These are phyloP conservation scores for Daldinia decipiens DNA, from an alignment of 495 filamentous ascomycete genomes.

Conservation along the genomic window DNA sequence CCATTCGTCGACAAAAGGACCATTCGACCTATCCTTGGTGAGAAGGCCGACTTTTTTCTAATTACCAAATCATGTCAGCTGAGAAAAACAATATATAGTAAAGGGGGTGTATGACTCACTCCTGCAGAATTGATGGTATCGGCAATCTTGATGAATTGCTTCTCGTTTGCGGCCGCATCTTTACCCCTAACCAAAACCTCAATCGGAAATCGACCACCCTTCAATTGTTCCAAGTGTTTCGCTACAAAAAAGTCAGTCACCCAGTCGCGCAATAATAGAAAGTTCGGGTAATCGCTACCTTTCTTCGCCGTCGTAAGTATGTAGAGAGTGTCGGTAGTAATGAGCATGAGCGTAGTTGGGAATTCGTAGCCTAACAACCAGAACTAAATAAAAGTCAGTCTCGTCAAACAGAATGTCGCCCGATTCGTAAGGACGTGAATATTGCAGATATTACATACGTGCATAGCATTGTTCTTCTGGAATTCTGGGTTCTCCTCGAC, in stretches of 20 bases:
- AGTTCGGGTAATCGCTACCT: conserved; percentile 63
- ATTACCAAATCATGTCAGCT: conserved; percentile 11
- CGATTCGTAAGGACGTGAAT: neutral
- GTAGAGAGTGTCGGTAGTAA: conserved; percentile 87
- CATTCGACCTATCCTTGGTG: conserved; percentile 81
- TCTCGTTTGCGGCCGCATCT: conserved; percentile 86
- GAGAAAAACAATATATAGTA: neutral
- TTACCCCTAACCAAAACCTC: conserved; percentile 91
- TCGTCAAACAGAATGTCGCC: neutral
- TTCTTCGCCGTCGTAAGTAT: conserved; percentile 97
- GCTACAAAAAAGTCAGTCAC: conserved; percentile 63
- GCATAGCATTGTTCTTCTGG: conserved; percentile 94
- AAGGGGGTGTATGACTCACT: conserved; percentile 64
- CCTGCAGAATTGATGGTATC: conserved; percentile 88
- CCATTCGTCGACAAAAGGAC: conserved; percentile 97
- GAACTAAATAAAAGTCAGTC: conserved; percentile 67
- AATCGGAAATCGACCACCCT: conserved; percentile 88
- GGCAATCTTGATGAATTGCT: conserved; percentile 81
- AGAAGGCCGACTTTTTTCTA: conserved; percentile 91
- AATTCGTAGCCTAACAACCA: conserved; percentile 99
- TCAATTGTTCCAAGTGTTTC: conserved; percentile 91
- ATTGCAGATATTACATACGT: conserved; percentile 68
- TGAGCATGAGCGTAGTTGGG: conserved; percentile 89
- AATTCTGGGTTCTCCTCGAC: conserved; percentile 85
- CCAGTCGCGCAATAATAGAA: conserved; percentile 9